Evolutionary conservation across 768 basidiomycete species (phyloP), one percentile per base, ranked within the genome.

Genomic region (Leccinum broughii): DNA sequence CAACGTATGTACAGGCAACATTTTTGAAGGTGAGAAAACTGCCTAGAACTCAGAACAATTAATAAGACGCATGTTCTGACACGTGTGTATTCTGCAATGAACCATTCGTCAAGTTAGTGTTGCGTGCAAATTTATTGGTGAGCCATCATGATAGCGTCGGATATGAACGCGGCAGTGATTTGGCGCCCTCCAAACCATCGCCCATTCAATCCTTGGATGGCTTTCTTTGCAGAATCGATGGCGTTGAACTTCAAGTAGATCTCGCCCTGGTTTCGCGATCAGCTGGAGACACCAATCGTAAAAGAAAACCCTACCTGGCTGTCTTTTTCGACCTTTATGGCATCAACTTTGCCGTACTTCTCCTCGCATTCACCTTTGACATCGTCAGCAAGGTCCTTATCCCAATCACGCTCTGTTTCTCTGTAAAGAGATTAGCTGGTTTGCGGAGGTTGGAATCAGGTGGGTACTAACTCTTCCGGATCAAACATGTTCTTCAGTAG

Each of bases 151-250:
- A 97, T 90, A 55, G 92, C 92, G 70, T 96, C 94, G 58, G 93
- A 90, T 68, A 96, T 95, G 78, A 92, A 95, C 58, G 83, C 73
- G 64, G 93, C 95, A 51, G 88, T 85, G 60, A 97, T 85, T 76
- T 91, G 89, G 76, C 88, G 88, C 61, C 95, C 95, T 61, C 93
- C 94, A 70, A 99, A 99, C 92, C 93, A 98, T 61, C 97, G 90
- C 55, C 95, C 93, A 66, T 97, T 95, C 57, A 99, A 84, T 67
- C 93, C 92, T 74, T 92, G 86, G 51, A 97, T 78, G 41, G 95
- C 92, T 60, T 87, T 84, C 71, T 88, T 89, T 34, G 97, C 93
- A 11, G 85, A 79, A 2, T 93, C 92, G 60, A 94, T 77, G 26
- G 81, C 74, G 60, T 85, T 84, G 69, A 98, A 98, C 77, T 96